Base-by-base conservation (phyloP, 164 flowering plant species). In the Platanus orientalis region DNA sequence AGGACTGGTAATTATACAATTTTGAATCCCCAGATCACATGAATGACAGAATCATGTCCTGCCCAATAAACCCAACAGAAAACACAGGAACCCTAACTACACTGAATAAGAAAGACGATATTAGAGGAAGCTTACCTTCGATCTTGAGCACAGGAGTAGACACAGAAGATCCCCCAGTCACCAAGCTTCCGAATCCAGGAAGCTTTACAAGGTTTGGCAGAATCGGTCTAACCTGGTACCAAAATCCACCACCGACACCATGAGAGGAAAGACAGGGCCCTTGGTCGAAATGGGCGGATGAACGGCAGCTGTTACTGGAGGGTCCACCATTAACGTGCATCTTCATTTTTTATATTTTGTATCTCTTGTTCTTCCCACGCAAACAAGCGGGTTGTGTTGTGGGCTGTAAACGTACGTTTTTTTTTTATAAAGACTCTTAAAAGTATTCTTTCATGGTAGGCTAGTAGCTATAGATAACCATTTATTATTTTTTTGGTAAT, bases 251-350 rank as follows among this genome's bases (percentile, higher is more conserved):
- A 20, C 39, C 23, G 59, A 27, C 48, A 78, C 71, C 64, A 68
- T 79, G 0, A 61, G 50, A 53, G 64, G 58, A 25, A 79, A 66
- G 14, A 42, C 11, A 1, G 69, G 39, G 1, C 70, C 75, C 26
- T 70, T 78, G 34, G 49, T 28, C 77, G 71, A 76, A 62, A 64
- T 42, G 6, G 85, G 78, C 42, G 80, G 86, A 50, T 80, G 89
- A 62, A 83, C 17, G 54, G 83, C 70, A 65, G 80, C 84, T 83
- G 75, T 81, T 42, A 66, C 54, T 4, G 86, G 78, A n/a, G 54
- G 77, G 63, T 65, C 87, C 85, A 65, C 78, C 56, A 58, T 73
- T 76, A 54, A 80, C 79, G 30, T 80, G 79, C 90, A 86, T 82
- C 62, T 52, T 84, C 54, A 44, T 19, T 44, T 44, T 4, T 42